Evolutionary conservation across 495 filamentous ascomycete species (phyloP).

Genomic region (Neurospora sp.): DNA sequence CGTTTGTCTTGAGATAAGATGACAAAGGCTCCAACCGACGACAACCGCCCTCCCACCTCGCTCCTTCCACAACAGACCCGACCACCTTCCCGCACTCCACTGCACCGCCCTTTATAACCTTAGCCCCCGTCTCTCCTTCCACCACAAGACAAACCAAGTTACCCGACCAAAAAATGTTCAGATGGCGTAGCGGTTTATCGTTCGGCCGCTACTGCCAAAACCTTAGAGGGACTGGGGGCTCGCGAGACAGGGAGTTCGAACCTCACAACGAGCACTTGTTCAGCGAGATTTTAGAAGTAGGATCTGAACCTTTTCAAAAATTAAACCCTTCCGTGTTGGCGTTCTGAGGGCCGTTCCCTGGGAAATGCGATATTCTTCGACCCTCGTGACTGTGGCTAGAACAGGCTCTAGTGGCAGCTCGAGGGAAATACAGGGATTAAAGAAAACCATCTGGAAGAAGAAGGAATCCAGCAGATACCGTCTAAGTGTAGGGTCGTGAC

Average conservation of each 20-base stretch:
- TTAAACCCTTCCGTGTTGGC: too few relatives aligned
- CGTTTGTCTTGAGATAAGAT: not conserved
- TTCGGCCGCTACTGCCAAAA: not conserved
- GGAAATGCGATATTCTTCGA: not conserved
- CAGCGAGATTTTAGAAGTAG: not conserved
- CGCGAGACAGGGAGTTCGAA: not conserved
- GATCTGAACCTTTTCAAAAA: not conserved
- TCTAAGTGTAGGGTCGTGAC: not conserved
- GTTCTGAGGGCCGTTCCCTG: not conserved
- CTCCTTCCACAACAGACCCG: not conserved
- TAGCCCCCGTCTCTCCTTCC: not conserved
- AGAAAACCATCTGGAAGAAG: too few relatives aligned
- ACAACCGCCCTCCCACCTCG: not conserved
- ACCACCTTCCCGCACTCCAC: not conserved
- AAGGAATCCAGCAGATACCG: not conserved
- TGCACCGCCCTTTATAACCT: not conserved
- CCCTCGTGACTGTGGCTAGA: not conserved
- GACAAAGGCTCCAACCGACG: not conserved
- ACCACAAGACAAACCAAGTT: not conserved
- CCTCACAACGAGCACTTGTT: not conserved
- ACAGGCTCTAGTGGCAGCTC: not conserved
- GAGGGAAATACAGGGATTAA: not conserved
- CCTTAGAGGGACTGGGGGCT: not conserved
- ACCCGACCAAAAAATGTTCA: not conserved
- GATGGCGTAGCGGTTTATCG: not conserved